Evolutionary conservation across 2,329 filamentous ascomycete genomes (phyloP), one percentile per base, ranked within the genome.

Genomic region (Neonectria magnoliae): DNA sequence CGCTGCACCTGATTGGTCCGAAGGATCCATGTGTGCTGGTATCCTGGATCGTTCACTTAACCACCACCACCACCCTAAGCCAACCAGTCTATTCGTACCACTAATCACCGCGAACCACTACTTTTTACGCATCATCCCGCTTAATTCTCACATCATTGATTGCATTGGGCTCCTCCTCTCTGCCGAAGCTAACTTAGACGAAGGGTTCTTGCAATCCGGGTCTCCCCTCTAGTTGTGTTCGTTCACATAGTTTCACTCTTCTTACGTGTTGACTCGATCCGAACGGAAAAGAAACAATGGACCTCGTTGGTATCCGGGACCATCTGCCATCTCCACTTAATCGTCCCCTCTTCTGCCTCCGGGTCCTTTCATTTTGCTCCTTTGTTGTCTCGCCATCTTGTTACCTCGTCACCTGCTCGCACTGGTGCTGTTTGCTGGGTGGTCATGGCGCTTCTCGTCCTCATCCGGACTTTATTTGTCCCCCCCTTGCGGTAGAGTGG

Each of bases 241-340:
- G 27, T 45, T 18, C 14, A 36, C 16, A 18, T 20, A 27, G n/a
- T 29, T 38, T 6, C 18, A 22, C 29, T 29, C 48, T 11, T 14
- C 52, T n/a, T 29, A 44, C 27, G 11, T 18, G 9, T 29, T 54
- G 10, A 22, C 36, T 60, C 47, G 18, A 47, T 27, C 55, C 33
- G 38, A 44, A 31, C 36, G 29, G n/a, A 57, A 53, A 52, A 41
- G 41, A 61, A 48, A 48, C 36, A 65, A 68, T 65, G 64, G 64
- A 58, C 56, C 55, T 62, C 22, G 58, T 63, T 67, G 61, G 67
- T 59, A 58, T 62, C 57, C 53, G 53, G 50, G 29, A 55, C 47
- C 31, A 52, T 52, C 56, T 58, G 41, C 42, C 68, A 69, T 71
- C 70, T 71, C 70, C 70, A 72, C 70, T 70, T 63, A 52, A 62